phyloP scores from a whole-genome alignment of 306 rosid genomes.

The Phaseolus lunatus region DNA sequence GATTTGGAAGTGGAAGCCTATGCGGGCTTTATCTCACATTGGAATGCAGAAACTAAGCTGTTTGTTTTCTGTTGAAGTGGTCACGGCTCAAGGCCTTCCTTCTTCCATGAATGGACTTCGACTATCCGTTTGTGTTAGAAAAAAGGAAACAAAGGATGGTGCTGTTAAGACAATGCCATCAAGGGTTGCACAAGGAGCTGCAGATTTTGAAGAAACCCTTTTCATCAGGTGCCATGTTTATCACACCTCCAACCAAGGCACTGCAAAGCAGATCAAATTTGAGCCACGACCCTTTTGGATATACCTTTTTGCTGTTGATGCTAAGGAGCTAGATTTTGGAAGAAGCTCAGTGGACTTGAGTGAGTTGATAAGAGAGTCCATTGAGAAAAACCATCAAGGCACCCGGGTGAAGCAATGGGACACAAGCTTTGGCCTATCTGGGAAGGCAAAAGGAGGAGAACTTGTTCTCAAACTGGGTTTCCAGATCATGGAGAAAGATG shows the following conservation, averaged over 20 bases:
- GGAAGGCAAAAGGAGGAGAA: constrained; percentile 93
- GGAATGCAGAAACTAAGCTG: constrained; percentile 88
- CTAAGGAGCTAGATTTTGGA: constrained; percentile 88
- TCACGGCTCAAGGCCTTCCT: constrained; percentile 85
- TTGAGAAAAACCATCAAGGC: constrained; percentile 72
- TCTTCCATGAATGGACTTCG: constrained; percentile 95
- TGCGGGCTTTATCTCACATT: constrained; percentile 85
- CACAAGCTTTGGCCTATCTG: constrained; percentile 66
- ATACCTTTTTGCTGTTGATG: constrained; percentile 85
- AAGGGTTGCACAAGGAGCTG: constrained; percentile 86
- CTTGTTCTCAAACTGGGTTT: constrained; percentile 88
- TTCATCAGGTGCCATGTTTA: constrained; percentile 84
- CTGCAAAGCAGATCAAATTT: constrained; percentile 65
- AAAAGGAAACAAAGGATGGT: constrained; percentile 95
- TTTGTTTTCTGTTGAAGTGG: constrained; percentile 86
- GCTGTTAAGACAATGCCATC: constrained; percentile 96
- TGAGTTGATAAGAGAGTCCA: constrained; percentile 73
- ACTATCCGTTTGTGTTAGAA: constrained; percentile 78
- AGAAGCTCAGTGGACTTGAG: constrained; percentile 74
- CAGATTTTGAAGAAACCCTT: constrained; percentile 96
- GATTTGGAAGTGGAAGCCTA: constrained; percentile 96
- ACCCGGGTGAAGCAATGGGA: constrained; percentile 86
- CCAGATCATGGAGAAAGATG: constrained; percentile 97
- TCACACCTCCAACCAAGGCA: constrained; percentile 47
- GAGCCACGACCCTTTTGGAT: constrained; percentile 88